Evolutionary conservation across 257 asterid species (phyloP).

Genomic region (Solanum okadae): DNA sequence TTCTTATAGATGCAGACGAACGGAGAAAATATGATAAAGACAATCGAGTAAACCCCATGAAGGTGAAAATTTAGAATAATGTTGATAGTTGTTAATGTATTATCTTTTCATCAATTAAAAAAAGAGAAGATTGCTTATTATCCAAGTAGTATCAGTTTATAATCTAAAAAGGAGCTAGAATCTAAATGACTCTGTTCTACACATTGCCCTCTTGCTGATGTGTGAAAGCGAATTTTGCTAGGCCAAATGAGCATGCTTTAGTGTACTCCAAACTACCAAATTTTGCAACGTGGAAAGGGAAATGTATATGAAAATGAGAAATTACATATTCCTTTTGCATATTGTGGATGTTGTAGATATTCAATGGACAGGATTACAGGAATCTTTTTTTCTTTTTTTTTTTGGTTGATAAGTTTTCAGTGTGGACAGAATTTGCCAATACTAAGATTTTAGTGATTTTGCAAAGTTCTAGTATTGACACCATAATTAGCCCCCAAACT

Average conservation of each 20-base stretch:
- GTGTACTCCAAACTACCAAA: background rate
- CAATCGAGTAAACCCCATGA: conserved; percentile 80
- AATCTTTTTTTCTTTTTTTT: background rate
- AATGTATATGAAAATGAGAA: background rate
- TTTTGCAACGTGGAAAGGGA: background rate
- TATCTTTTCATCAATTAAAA: background rate
- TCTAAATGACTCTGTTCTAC: background rate
- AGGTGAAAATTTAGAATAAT: conserved; percentile 33
- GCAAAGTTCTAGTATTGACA: background rate
- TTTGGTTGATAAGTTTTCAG: background rate
- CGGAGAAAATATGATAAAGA: conserved; percentile 66
- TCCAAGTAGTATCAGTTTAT: background rate
- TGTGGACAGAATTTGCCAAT: background rate
- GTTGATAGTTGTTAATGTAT: background rate
- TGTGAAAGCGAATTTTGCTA: background rate
- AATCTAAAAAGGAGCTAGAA: background rate
- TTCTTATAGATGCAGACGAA: conserved; percentile 70
- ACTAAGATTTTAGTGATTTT: background rate
- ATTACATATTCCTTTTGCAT: background rate
- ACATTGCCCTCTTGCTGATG: background rate
- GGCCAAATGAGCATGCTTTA: background rate
- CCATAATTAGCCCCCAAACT: background rate
- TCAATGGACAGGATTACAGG: background rate
- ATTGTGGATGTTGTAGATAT: background rate
- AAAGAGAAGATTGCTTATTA: background rate